Evolutionary conservation across 129 eudicot genomes (phyloP), one percentile per base, ranked within the genome.

Genomic region (Deinandra increscens): DNA sequence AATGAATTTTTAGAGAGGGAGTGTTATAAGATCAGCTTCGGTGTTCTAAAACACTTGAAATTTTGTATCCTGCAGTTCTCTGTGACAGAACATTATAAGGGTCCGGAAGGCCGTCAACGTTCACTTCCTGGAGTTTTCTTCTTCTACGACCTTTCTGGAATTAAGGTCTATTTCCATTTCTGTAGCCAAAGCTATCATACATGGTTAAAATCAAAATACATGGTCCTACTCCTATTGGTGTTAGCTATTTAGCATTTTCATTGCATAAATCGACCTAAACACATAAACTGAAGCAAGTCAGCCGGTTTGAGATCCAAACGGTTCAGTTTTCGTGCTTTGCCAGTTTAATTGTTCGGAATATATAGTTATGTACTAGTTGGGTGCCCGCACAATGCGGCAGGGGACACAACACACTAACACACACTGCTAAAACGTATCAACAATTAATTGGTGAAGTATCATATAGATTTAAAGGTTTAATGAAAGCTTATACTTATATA

Each of bases 121-220:
- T 34, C 87, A 22, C 81, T 76, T 81, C 95, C 96, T 9, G 98
- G 98, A 37, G 91, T 92, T 74, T 88, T 85, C 87, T 88, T 92
- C 82, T 88, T 78, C 60, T 92, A 88, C 66, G 98, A 88, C 75
- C 91, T 92, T 72, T 88, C 96, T 84, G 95, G 89, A 44, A 88
- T 92, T 51, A 88, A 88, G 98, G 98, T 88, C 18, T 55, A 71
- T 68, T 49, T 74, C 61, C 61, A 75, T 26, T 64, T 51, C 43
- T 50, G 45, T 51, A 65, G 56, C 44, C 66, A 53, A 29, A 10
- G 37, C 58, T 17, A 48, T 34, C 49, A 56, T 17, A 63, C 64
- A 12, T 12, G 20, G 56, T 58, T 70, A 23, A 56, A 26, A 65
- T 37, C 33, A 36, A 51, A 34, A 45, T 13, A 14, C 56, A 15